Percentiles rank a stretch among this genome's conserved stretches.
These are phyloP conservation scores for Solanum pimpinellifolium DNA, from an alignment of 257 asterid species.

Conservation along the genomic window DNA sequence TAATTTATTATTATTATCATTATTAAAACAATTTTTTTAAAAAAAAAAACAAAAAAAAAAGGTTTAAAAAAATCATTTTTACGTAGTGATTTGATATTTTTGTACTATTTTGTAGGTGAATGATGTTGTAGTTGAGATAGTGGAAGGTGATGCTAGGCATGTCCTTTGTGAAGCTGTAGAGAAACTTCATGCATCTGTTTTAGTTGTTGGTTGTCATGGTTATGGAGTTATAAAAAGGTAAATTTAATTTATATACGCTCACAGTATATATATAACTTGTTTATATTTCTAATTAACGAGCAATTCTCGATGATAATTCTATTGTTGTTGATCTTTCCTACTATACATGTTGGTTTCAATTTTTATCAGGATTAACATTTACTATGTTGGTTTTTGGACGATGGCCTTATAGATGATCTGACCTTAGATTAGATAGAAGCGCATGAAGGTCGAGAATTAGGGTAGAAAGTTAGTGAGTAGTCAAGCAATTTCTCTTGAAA, in stretches of 20 bases:
- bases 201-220: conserved; percentile 87
- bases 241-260: not conserved
- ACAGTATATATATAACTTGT: not conserved
- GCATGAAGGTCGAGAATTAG: not conserved
- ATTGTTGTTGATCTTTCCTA: not conserved
- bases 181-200: conserved; percentile 53
- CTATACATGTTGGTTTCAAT: not conserved
- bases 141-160: conserved; percentile 86
- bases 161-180: conserved; percentile 84
- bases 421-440: not conserved
- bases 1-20: not conserved
- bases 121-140: conserved; percentile 28
- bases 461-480: not conserved
- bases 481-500: not conserved
- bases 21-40: not conserved
- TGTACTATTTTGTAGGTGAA: conserved; percentile 24
- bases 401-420: not conserved
- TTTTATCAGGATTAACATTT: not conserved
- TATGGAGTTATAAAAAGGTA: conserved; percentile 94
- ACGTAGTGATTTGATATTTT: not conserved
- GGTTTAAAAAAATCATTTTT: too few species aligned
- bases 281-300: not conserved
- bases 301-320: not conserved
- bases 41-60: too few species aligned
- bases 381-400: not conserved